Conservation (phyloP, 2,329 filamentous ascomycete species). For the Botrytis cinerea region DNA sequence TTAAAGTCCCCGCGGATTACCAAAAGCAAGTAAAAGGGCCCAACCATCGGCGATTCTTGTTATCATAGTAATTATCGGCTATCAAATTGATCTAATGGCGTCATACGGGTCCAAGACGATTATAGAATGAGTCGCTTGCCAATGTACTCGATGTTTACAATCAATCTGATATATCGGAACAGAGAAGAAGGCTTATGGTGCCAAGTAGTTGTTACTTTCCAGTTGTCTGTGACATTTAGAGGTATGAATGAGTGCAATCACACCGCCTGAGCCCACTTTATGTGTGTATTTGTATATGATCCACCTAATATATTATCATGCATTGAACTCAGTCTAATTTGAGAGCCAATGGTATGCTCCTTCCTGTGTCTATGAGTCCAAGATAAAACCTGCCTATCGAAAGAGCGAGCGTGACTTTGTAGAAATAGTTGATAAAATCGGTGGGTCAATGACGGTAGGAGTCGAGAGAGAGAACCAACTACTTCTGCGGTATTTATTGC, state of each 20-base stretch:
- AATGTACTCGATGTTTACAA: neutral
- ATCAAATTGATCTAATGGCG: neutral
- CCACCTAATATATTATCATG: neutral
- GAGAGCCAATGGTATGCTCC: fast-evolving
- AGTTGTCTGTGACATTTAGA: neutral
- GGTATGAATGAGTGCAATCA: neutral
- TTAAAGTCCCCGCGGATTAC: neutral
- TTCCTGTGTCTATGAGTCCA: neutral
- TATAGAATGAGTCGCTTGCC: neutral
- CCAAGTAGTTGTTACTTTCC: fast-evolving
- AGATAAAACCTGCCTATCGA: neutral
- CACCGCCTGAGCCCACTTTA: fast-evolving
- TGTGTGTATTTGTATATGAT: neutral
- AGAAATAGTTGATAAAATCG: neutral
- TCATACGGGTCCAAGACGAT: neutral
- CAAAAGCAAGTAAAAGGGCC: neutral
- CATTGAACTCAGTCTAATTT: neutral
- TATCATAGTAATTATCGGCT: no score
- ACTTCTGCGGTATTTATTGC: neutral
- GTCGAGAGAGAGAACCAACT: fast-evolving
- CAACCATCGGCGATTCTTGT: neutral
- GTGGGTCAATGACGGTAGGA: neutral
- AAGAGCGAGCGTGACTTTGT: neutral
- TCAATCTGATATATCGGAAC: fast-evolving
- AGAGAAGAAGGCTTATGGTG: fast-evolving